Evolutionary conservation across 23 red algal genomes (phyloP).

Genomic region (Agarophyton chilense): DNA sequence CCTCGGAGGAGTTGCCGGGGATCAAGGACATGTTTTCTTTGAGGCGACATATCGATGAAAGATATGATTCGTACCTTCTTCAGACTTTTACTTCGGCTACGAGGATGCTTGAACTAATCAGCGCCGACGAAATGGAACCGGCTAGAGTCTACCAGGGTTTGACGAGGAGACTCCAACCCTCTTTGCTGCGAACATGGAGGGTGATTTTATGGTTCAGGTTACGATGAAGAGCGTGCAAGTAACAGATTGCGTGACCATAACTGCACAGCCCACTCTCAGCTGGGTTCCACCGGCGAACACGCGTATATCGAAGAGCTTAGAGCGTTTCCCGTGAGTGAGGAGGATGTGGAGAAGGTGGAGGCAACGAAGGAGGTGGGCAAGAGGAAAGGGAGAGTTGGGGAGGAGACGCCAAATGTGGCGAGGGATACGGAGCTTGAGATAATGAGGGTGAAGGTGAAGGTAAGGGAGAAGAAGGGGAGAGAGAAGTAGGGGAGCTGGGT

Average conservation of each 20-base stretch:
- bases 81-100: constrained; percentile 88
- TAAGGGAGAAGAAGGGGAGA: no score
- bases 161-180: constrained; percentile 78
- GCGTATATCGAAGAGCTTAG: constrained; percentile 70
- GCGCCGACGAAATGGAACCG: constrained; percentile 82
- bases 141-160: constrained; percentile 61
- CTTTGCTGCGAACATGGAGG: constrained; percentile 67
- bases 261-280: constrained; percentile 16
- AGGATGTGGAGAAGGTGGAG: no score
- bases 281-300: constrained; percentile 74
- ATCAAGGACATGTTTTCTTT: constrained; percentile 96
- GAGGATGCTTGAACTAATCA: constrained; percentile 77
- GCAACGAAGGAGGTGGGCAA: no score
- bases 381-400: no score
- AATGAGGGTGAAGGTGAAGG: no score
- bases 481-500: no score
- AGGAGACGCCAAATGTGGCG: no score
- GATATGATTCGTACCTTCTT: constrained; percentile 78
- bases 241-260: constrained; percentile 54
- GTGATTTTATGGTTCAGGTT: constrained; percentile 83
- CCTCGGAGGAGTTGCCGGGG: constrained; percentile 78
- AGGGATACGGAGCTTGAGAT: no score
- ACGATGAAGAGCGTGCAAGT: constrained; percentile 70
- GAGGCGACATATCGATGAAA: constrained; percentile 44
- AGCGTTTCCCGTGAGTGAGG: no score